Percentiles rank a stretch among this genome's conserved stretches.
Conservation (phyloP, 1,139 yeast species). For the Candida sanyaensis region DNA sequence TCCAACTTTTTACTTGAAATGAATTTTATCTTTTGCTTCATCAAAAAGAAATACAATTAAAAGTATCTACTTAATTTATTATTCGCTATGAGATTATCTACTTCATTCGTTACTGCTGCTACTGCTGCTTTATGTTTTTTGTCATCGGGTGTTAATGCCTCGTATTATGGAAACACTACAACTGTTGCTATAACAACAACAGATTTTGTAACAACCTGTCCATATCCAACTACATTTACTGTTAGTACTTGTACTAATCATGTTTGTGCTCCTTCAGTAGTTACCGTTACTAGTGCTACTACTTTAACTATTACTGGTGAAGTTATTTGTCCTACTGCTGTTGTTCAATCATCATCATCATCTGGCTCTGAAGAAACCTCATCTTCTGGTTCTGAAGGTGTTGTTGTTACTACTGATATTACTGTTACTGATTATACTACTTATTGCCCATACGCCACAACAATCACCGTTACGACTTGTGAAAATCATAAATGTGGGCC, state of each 20-base stretch:
- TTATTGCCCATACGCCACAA: constrained; percentile 12
- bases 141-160: constrained; percentile 1
- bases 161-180: constrained; percentile 2
- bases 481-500: constrained; percentile 7
- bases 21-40: neutral
- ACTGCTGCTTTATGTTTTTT: constrained; percentile 5
- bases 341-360: neutral
- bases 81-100: neutral
- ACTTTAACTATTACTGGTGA: constrained; percentile 31
- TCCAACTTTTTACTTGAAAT: too few species aligned
- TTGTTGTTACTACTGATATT: constrained; percentile 2
- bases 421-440: constrained; percentile 14
- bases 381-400: neutral
- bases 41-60: too few species aligned
- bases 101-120: constrained; percentile 5
- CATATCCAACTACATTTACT: constrained; percentile 53
- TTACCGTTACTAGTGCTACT: constrained; percentile 53
- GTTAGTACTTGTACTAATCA: constrained; percentile 42
- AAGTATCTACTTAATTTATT: too few species aligned
- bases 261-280: constrained; percentile 34
- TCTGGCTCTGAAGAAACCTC: neutral
- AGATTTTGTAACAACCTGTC: constrained; percentile 32
- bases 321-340: constrained; percentile 5
- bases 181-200: constrained; percentile 23
- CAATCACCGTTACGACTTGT: constrained; percentile 10